Base-by-base conservation (phyloP, 306 rosid genomes). In the Dryas drummondii region DNA sequence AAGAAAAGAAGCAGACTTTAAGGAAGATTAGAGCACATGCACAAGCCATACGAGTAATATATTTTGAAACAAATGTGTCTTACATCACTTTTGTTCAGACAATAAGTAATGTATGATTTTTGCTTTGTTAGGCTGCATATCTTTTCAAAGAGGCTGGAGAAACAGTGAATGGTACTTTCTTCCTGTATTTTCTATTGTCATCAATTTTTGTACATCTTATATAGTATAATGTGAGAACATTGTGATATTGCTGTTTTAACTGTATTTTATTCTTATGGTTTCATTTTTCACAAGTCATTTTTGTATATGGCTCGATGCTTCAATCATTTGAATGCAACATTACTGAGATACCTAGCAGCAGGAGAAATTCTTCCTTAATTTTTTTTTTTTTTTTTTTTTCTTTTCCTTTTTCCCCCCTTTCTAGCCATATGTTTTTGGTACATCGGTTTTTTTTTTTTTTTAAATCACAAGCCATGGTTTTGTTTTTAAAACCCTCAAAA, bases 1-100 rank as follows among this genome's bases (percentile, higher is more conserved):
- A 87, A 72, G 99, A 96, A 76, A 92, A 80, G 80, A 85, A 58
- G 78, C 84, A 86, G 75, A 83, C 73, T 53, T 62, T 92, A 53
- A 81, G 90, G 82, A 92, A 91, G 88, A 82, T 92, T 56, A 88
- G 96, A 84, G 96, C 87, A 4, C 96, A 96, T 85, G 94, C 87
- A 10, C 94, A 96, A 76, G 97, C 90, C 69, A 87, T 96, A 78
- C 84, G 97, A 71, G 99, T 92, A 87, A 70, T 14, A 70, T 19
- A 73, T 27, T 79, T 74, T 67, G 41, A 78, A 65, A 61, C 78
- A 26, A 78, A 50, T 68, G 71, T 60, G 70, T 71, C 73, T 17
- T 64, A 74, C 55, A 13, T 76, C 60, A 55, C 9, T 80, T 55
- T 41, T 62, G 55, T 44, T 51, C 27, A n/a, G n/a, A n/a, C n/a